Conservation (phyloP, 352 stramenopile genomes). For the Phytophthora lateralis region DNA sequence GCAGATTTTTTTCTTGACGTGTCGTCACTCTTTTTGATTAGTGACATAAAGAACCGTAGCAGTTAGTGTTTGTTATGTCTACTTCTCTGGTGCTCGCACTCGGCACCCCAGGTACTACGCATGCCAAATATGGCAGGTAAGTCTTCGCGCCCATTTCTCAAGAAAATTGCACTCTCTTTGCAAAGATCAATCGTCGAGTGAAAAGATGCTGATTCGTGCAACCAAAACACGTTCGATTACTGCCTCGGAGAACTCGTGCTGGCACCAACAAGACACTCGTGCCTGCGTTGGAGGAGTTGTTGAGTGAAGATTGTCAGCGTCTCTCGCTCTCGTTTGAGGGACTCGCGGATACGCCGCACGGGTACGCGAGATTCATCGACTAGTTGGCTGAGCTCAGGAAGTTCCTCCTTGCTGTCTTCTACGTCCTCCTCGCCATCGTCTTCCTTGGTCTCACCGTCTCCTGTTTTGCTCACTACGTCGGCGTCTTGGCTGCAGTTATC, state of each 20-base stretch:
- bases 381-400: slow-evolving; percentile 16
- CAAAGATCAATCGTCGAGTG: not conserved
- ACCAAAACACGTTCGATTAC: not conserved
- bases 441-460: not conserved
- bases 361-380: slow-evolving; percentile 43
- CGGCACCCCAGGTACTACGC: no score
- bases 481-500: not conserved
- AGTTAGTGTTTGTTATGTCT: not conserved
- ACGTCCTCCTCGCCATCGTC: slow-evolving; percentile 21
- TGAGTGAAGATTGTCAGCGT: slow-evolving; percentile 53
- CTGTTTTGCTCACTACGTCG: not conserved
- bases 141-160: no score
- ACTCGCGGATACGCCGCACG: slow-evolving; percentile 41
- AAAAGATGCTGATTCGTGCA: not conserved
- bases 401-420: slow-evolving; percentile 36
- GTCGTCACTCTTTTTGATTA: no score
- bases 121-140: no score
- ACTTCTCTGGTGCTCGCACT: not conserved
- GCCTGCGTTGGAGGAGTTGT: slow-evolving; percentile 48
- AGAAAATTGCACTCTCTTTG: no score
- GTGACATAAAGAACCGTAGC: not conserved
- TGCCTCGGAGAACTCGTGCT: slow-evolving; percentile 2
- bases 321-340: slow-evolving; percentile 44
- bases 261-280: slow-evolving; percentile 47
- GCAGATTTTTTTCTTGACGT: no score